Conservation (phyloP, 75 land plant genomes). For the Ceratopteris richardii region DNA sequence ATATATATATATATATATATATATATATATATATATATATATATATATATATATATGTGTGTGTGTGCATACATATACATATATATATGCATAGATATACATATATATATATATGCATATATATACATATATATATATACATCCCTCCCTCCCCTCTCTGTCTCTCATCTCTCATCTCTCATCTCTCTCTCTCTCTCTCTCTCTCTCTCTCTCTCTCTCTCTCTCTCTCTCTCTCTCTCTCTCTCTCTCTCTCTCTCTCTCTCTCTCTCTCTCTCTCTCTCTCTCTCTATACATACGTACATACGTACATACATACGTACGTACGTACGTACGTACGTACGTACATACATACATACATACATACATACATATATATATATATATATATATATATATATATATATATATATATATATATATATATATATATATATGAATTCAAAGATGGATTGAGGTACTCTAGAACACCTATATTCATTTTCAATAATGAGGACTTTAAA, state of each 20-base stretch:
- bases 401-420: background rate
- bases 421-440: background rate
- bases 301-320: background rate
- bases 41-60: background rate
- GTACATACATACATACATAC: background rate
- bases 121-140: background rate
- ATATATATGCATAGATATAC: background rate
- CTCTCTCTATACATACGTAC: background rate
- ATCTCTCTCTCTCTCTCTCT: conserved; percentile 22
- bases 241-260: conserved; percentile 21
- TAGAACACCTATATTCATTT: too few relatives aligned
- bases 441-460: too few relatives aligned
- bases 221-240: too few relatives aligned
- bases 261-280: background rate
- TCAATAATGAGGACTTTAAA: too few relatives aligned
- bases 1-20: background rate
- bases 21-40: background rate
- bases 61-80: background rate
- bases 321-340: background rate
- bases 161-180: background rate
- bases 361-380: background rate
- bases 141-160: background rate
- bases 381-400: background rate
- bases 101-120: background rate
- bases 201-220: background rate